phyloP scores from a whole-genome alignment of 2,329 filamentous ascomycete species.

The Ophiostoma angusticollis region DNA sequence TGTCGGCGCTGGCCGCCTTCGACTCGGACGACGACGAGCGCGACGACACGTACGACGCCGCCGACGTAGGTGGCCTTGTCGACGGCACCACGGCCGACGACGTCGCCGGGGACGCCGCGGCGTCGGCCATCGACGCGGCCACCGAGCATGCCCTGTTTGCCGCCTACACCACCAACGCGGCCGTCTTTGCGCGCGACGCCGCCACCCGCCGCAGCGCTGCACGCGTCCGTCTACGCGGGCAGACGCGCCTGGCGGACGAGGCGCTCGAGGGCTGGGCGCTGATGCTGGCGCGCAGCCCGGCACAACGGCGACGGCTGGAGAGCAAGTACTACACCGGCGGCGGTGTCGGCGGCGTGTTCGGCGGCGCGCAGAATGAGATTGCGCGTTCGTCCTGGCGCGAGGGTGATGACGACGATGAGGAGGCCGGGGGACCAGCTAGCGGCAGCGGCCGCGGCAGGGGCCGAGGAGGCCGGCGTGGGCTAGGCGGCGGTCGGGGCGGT shows the following conservation, averaged over 20 bases:
- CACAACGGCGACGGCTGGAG: conserved; percentile 57
- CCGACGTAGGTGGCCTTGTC: conserved; percentile 80
- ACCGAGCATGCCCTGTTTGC: conserved; percentile 64
- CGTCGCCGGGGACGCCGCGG: conserved; percentile 53
- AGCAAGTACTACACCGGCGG: conserved; percentile 50
- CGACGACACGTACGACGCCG: conserved; percentile 91
- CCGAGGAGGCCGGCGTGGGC: conserved; percentile 33
- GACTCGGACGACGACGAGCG: conserved; percentile 92
- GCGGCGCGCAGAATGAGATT: conserved; percentile 53
- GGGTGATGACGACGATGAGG: conserved; percentile 43
- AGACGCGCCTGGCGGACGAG: conserved; percentile 86
- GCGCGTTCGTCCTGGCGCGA: conserved; percentile 53
- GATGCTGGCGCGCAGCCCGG: conserved; percentile 65
- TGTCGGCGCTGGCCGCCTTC: conserved; percentile 77
- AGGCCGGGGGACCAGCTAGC: conserved; percentile 20
- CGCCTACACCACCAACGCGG: conserved; percentile 48
- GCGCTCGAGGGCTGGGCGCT: conserved; percentile 87
- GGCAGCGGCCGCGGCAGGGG: conserved; percentile 32
- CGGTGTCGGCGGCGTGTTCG: conserved; percentile 53
- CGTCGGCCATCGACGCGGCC: conserved; percentile 29
- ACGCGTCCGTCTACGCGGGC: conserved; percentile 52
- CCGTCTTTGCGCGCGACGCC: conserved; percentile 56
- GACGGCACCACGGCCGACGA: conserved; percentile 50
- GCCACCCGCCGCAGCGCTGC: conserved; percentile 52
- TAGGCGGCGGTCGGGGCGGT: conserved; percentile 36